Evolutionary conservation across 2,329 filamentous ascomycete genomes (phyloP), one percentile per base, ranked within the genome.

Genomic region (Arthroderma sp.): DNA sequence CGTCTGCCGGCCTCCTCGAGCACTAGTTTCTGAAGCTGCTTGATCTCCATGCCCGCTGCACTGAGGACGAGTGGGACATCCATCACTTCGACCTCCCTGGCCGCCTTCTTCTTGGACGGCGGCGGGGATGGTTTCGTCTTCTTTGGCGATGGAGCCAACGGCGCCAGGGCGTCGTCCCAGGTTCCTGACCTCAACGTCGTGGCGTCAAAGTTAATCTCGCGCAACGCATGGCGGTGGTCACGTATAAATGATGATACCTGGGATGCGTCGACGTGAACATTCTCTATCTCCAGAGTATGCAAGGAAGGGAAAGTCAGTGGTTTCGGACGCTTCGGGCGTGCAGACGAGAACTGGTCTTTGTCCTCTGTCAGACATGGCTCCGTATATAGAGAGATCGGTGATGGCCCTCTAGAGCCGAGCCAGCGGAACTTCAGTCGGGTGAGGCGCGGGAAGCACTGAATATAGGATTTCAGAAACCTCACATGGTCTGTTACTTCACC

Each of bases 91-190:
- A 70, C 56, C 33, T 59, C 67, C 60, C 54, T 39, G 2, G 47
- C 25, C n/a, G 8, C 28, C 25, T 15, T 33, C 35, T 58, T 35
- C 17, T 33, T 47, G 28, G 74, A 57, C 70, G 61, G 9, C 64
- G 39, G 17, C 17, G 37, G 31, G 23, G 51, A 54, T 1, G 25
- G 6, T 31, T 70, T 63, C 43, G 72, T 66, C 43, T 72, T 70
- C 25, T 71, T 51, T 23, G 65, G 64, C 39, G 70, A 69, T 25
- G 59, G 60, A 13, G 80, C 82, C 58, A 94, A 74, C 1, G 87
- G 86, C 39, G 83, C 81, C n/a, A 95, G 79, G 0, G 88, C 88
- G 31, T 90, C 85, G 59, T 93, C 86, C 88, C 88, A 95, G 58
- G 77, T 85, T 28, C 86, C 88, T 60, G 81, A 79, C 54, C 82